phyloP scores from a whole-genome alignment of 2,329 filamentous ascomycete species.

The Penicillium sp. region DNA sequence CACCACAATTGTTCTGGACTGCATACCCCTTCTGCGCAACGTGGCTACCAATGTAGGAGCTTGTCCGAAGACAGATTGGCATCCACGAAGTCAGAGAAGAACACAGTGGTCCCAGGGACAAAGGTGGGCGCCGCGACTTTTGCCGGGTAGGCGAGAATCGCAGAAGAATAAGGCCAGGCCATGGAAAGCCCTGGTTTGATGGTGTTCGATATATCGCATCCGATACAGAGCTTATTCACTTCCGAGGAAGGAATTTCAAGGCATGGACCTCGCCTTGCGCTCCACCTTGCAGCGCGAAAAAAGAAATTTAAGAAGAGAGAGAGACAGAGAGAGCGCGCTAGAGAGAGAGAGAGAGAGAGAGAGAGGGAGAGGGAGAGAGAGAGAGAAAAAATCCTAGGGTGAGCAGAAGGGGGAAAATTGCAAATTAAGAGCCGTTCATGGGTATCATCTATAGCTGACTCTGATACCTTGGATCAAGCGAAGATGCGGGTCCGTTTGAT shows the following conservation, averaged over 20 bases:
- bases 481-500: conserved; percentile 39
- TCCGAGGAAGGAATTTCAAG: conserved; percentile 44
- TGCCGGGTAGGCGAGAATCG: conserved; percentile 5
- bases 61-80: conserved; percentile 22
- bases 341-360: too few relatives aligned
- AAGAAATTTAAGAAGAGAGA: background rate
- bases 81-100: conserved; percentile 12
- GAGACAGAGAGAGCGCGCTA: too few relatives aligned
- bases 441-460: conserved; percentile 29
- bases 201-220: conserved; percentile 49
- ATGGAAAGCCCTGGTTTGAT: conserved; percentile 9
- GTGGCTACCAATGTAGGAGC: conserved; percentile 15
- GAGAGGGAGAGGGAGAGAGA: background rate
- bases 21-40: background rate
- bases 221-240: conserved; percentile 53
- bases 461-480: conserved; percentile 23
- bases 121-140: conserved; percentile 12
- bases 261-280: conserved; percentile 54
- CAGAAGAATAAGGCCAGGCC: conserved; percentile 9
- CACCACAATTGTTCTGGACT: conserved; percentile 11
- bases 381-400: conserved; percentile 3
- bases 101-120: conserved; percentile 11
- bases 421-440: conserved; percentile 18
- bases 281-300: conserved; percentile 54
- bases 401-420: background rate